Evolutionary conservation across 169 alveolate genomes (phyloP).

Genomic region (Eimeria sp.): DNA sequence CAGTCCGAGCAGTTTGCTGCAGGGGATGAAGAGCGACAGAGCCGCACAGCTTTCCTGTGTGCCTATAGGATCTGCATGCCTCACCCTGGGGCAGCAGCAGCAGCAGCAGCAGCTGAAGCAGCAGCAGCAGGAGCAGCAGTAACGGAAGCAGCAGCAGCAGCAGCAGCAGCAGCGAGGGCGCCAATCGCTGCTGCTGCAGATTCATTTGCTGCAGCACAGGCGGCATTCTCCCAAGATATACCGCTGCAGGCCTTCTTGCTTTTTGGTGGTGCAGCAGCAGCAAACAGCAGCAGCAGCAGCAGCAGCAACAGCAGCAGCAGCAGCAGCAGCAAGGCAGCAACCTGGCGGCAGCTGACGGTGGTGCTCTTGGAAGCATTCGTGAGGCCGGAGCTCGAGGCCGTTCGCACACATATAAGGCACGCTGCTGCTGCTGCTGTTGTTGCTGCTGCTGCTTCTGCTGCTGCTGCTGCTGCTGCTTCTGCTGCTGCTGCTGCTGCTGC

Average conservation of each 20-base stretch:
- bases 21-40: not conserved
- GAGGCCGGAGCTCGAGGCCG: constrained; percentile 7
- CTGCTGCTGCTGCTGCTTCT: constrained; percentile 17
- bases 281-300: no score
- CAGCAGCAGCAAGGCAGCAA: constrained; percentile 1
- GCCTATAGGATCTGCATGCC: constrained; percentile 15
- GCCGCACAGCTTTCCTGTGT: constrained; percentile 39
- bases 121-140: no score
- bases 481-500: not conserved
- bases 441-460: constrained; percentile 7
- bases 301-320: constrained; percentile 9
- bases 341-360: constrained; percentile 11
- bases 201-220: not conserved
- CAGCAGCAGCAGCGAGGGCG: not conserved
- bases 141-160: no score
- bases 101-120: not conserved
- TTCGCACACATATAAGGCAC: not conserved
- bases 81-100: constrained; percentile 19
- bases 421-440: not conserved
- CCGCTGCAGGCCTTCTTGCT: constrained; percentile 7
- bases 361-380: not conserved
- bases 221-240: not conserved
- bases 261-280: not conserved
- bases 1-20: constrained; percentile 33
- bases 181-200: no score